A percentile compares a stretch with the other conserved stretches of the same genome.
These are phyloP conservation scores for Leucocoprinus birnbaumii DNA, from an alignment of 768 basidiomycete genomes.

Conservation along the genomic window DNA sequence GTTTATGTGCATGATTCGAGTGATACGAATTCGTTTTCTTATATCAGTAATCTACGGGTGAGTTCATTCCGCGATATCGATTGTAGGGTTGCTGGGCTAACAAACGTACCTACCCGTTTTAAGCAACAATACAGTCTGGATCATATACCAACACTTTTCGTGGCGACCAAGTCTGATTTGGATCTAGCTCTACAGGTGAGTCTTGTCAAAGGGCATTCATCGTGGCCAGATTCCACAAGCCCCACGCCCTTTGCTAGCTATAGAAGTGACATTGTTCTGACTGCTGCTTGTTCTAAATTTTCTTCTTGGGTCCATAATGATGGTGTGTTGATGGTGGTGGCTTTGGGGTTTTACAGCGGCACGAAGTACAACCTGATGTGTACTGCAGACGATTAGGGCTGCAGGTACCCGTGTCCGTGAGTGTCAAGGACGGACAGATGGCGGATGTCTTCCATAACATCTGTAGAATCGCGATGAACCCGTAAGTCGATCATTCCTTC, in stretches of 20 bases:
- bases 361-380: conserved; percentile 98
- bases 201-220: neutral
- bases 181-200: conserved; percentile 91
- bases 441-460: conserved; percentile 89
- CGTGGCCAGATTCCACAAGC: no score
- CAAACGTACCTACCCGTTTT: no score
- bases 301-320: no score
- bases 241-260: no score
- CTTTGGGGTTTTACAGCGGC: conserved; percentile 54
- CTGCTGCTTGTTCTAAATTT: neutral
- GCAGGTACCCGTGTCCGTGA: conserved; percentile 94
- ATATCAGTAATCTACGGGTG: conserved; percentile 94
- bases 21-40: conserved; percentile 98
- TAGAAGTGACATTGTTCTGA: neutral
- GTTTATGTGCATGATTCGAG: conserved; percentile 97
- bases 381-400: conserved; percentile 88
- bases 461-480: conserved; percentile 80
- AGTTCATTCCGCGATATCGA: conserved; percentile 13
- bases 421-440: conserved; percentile 79
- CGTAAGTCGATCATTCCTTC: conserved; percentile 63
- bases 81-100: neutral
- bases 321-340: no score
- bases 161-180: conserved; percentile 98
- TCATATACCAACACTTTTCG: conserved; percentile 93
- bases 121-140: conserved; percentile 98